Base-by-base conservation (phyloP, 768 basidiomycete genomes). In the Trametes cinnabarina region DNA sequence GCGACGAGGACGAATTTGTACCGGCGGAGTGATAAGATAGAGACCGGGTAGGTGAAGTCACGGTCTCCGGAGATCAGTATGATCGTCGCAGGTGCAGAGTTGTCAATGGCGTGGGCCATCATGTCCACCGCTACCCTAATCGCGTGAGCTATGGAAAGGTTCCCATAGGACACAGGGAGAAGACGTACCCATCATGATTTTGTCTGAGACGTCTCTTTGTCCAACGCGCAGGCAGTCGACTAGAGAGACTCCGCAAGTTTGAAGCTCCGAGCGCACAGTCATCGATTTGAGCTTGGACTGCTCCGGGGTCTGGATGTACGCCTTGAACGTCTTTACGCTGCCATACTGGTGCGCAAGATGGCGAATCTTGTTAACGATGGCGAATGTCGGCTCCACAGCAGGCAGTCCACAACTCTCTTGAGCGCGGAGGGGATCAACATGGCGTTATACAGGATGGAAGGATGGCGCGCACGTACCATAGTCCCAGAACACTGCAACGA, bases 21-120 rank as follows among this genome's bases (percentile, higher is more conserved):
- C 15, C 62, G 47, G 8, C 62, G 52, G 20, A 60, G 47, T 2
- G 28, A 19, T 3, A 65, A 49, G 15, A 49, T 57, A 22, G 57
- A 60, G 17, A 86, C 68, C n/a, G 82, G 81, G 65, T 86, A 88
- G 4, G 81, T 79, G 62, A 86, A 82, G 66, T 88, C 86, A 40
- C 84, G 77, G 69, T 89, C 86, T 17, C 82, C 84, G 0, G 86
- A 79, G 63, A 90, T 84, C 35, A 90, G 73, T 42, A 88, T 69
- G 62, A 87, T 71, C 15, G 85, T 86, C 25, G 79, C 65, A 56
- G 80, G 79, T 2, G 77, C 56, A 3, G 76, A 72, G 61, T 81
- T 79, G 71, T 88, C 87, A 64, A 85, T 79, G n/a, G 83, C 86
- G 66, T 82, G 80, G 7, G 81, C 75, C 55, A 89, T 71, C 77